Conservation (phyloP, 129 eudicot genomes). For the Glebionis coronaria region DNA sequence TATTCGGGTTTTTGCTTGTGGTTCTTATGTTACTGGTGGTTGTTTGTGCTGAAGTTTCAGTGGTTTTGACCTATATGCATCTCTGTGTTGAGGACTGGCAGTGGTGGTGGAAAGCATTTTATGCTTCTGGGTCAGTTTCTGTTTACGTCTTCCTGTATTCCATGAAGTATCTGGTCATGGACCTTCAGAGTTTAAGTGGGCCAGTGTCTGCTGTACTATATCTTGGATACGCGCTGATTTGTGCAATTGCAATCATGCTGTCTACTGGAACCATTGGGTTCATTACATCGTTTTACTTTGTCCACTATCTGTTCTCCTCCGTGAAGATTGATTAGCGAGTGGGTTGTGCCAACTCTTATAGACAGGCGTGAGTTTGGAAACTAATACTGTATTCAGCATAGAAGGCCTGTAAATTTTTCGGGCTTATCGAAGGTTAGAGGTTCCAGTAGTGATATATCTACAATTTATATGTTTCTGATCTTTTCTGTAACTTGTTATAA, state of each 20-base stretch:
- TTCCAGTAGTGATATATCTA: constrained; percentile 9
- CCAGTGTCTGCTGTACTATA: constrained; percentile 58
- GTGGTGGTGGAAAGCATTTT: constrained; percentile 89
- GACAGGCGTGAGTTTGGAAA: not conserved
- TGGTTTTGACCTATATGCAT: constrained; percentile 43
- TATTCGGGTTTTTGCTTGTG: constrained; percentile 42
- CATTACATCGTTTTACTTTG: constrained; percentile 34
- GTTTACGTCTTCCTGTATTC: constrained; percentile 63
- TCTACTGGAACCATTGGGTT: constrained; percentile 36
- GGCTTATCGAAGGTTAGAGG: constrained; percentile 30
- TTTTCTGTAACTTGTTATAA: constrained; percentile 21
- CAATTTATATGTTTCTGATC: not conserved
- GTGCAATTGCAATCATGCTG: constrained; percentile 31
- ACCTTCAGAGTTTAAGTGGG: constrained; percentile 63
- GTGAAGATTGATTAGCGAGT: constrained; percentile 30
- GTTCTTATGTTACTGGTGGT: constrained; percentile 40
- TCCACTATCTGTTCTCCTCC: constrained; percentile 32
- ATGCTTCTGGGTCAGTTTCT: constrained; percentile 61
- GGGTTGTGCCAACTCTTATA: constrained; percentile 7
- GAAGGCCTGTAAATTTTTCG: constrained; percentile 23
- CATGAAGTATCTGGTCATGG: constrained; percentile 59
- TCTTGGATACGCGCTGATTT: constrained; percentile 49
- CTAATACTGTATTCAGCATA: constrained; percentile 16
- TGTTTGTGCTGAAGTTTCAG: constrained; percentile 46
- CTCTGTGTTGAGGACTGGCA: constrained; percentile 70